A percentile compares a stretch with the other conserved stretches of the same genome.
phyloP scores from a whole-genome alignment of 768 basidiomycete genomes.

The Tylopilus sp. region DNA sequence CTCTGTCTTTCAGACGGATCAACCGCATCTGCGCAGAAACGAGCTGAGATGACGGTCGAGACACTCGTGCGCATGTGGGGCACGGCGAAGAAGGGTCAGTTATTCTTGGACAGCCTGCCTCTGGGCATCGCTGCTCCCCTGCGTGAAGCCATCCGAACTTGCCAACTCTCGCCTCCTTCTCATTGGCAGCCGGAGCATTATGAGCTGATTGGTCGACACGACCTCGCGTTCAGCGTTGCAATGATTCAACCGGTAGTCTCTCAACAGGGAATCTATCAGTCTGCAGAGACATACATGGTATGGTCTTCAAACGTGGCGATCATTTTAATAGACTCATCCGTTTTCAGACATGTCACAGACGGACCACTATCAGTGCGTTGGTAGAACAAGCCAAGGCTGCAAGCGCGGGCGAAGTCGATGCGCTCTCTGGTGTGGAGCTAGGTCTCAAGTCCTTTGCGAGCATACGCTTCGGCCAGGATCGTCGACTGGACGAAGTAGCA shows the following conservation, averaged over 20 bases:
- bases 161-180: constrained; percentile 72
- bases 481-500: constrained; percentile 86
- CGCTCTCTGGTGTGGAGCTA: constrained; percentile 68
- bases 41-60: constrained; percentile 63
- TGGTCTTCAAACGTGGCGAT: not conserved
- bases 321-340: constrained; percentile 7
- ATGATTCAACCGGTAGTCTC: constrained; percentile 29
- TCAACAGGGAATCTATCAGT: constrained; percentile 29
- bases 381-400: constrained; percentile 48
- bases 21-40: constrained; percentile 49
- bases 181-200: constrained; percentile 58
- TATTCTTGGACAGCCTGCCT: constrained; percentile 55
- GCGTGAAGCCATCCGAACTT: constrained; percentile 79
- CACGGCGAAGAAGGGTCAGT: constrained; percentile 39
- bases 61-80: constrained; percentile 45
- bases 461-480: constrained; percentile 88
- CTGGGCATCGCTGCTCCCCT: constrained; percentile 75
- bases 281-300: constrained; percentile 34
- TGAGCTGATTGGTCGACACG: constrained; percentile 31
- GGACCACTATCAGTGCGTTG: constrained; percentile 51
- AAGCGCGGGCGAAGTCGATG: constrained; percentile 52
- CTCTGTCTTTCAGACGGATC: constrained; percentile 55
- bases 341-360: constrained; percentile 46
- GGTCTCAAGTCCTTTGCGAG: constrained; percentile 71
- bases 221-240: constrained; percentile 31